These are phyloP conservation scores for Pelargonium fulgidum DNA, from an alignment of 441 rosid species.

Conservation along the genomic window DNA sequence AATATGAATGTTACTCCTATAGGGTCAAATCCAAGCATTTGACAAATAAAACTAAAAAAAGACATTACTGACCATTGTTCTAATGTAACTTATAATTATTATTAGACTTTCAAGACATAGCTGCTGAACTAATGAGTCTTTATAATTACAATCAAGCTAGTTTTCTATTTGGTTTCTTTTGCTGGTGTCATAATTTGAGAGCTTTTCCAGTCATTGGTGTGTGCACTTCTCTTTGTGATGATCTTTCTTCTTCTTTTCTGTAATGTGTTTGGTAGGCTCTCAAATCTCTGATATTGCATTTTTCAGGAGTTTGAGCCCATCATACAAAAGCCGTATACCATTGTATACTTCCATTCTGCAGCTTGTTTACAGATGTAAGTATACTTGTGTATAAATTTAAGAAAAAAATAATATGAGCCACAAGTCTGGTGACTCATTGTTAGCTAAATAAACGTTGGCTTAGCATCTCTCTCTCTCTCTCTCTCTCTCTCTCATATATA, in stretches of 20 bases:
- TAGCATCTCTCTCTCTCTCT: too few relatives aligned
- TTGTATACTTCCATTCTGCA: slow-evolving; percentile 94
- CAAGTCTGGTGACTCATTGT: too few relatives aligned
- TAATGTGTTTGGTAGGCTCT: not conserved
- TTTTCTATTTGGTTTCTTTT: not conserved
- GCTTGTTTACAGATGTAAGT: slow-evolving; percentile 95
- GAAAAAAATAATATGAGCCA: too few relatives aligned
- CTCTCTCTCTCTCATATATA: too few relatives aligned
- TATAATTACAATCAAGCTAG: not conserved
- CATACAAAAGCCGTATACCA: slow-evolving; percentile 85
- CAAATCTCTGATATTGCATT: slow-evolving; percentile 16
- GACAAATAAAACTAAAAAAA: too few relatives aligned
- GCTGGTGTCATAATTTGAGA: not conserved
- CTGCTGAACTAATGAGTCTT: not conserved
- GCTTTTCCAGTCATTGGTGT: not conserved
- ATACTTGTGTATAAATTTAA: not conserved
- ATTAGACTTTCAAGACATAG: too few relatives aligned
- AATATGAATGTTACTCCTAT: too few relatives aligned
- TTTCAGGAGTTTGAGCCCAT: slow-evolving; percentile 92
- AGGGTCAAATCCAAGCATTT: too few relatives aligned
- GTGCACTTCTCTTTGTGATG: not conserved
- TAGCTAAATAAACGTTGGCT: too few relatives aligned
- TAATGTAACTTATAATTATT: too few relatives aligned
- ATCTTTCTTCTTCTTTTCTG: not conserved
- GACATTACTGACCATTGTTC: too few relatives aligned